Evolutionary conservation across 2,329 filamentous ascomycete species (phyloP).

Genomic region (Lomentospora prolificans): DNA sequence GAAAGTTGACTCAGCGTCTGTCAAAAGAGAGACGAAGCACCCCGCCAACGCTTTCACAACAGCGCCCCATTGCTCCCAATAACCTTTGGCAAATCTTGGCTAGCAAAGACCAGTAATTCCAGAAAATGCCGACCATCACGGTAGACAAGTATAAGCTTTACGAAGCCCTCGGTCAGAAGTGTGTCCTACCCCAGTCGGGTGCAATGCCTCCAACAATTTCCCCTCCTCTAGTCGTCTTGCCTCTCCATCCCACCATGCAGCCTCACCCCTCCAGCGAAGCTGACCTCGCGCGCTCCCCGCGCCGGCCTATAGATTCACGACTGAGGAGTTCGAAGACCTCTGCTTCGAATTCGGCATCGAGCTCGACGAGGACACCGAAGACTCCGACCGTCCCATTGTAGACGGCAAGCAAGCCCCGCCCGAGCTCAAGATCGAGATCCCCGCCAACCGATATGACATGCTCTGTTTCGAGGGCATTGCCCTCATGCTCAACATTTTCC

Average conservation of each 20-base stretch:
- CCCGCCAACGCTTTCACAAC: background rate
- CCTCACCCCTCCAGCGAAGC: background rate
- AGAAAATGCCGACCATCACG: slow-evolving; percentile 81
- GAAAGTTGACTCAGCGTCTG: slow-evolving; percentile 2
- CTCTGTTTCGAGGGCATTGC: slow-evolving; percentile 96
- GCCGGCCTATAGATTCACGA: slow-evolving; percentile 57
- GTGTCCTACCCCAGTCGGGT: slow-evolving; percentile 20
- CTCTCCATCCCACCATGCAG: slow-evolving; percentile 14
- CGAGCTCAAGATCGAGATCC: slow-evolving; percentile 96
- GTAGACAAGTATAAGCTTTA: slow-evolving; percentile 96
- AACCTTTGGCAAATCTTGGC: background rate
- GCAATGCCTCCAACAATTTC: slow-evolving; percentile 9
- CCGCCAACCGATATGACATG: slow-evolving; percentile 90
- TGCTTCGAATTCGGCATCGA: slow-evolving; percentile 99
- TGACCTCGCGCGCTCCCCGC: slow-evolving; percentile 8
- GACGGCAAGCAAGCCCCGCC: slow-evolving; percentile 77
- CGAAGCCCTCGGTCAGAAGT: slow-evolving; percentile 84
- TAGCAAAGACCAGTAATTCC: background rate
- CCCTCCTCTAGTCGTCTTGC: slow-evolving; percentile 10
- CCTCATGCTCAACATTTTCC: slow-evolving; percentile 92
- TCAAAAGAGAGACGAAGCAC: background rate
- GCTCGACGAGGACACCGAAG: slow-evolving; percentile 87
- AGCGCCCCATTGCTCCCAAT: background rate
- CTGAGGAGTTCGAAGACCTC: slow-evolving; percentile 89
- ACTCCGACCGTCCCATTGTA: slow-evolving; percentile 56